A percentile compares a stretch with the other conserved stretches of the same genome.
phyloP scores from a whole-genome alignment of 2,329 filamentous ascomycete species.

The Bipolaris bicolor region DNA sequence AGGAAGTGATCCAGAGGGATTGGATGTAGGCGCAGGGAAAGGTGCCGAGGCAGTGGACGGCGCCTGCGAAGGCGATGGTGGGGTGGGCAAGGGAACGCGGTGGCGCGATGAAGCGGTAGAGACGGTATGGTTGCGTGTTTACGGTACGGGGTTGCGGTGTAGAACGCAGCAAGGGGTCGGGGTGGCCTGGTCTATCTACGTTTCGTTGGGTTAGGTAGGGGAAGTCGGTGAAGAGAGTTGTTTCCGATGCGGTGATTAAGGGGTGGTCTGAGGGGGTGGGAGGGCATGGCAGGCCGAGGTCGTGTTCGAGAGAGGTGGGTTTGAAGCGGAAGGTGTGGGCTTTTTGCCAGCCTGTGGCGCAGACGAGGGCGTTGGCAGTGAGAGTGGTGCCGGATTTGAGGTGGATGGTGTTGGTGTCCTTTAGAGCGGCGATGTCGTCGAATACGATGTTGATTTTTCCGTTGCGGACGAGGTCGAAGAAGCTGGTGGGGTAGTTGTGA shows the following conservation, averaged over 20 bases:
- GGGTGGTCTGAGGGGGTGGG: constrained; percentile 44
- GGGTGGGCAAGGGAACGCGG: constrained; percentile 15
- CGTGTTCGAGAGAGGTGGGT: constrained; percentile 50
- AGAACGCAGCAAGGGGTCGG: constrained; percentile 25
- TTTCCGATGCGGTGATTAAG: constrained; percentile 39
- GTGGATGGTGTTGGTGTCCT: constrained; percentile 51
- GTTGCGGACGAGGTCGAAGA: constrained; percentile 62
- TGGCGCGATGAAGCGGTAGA: constrained; percentile 55
- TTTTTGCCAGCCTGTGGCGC: constrained; percentile 63
- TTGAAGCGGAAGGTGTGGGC: constrained; percentile 58
- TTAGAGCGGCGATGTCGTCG: constrained; percentile 60
- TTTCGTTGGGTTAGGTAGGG: constrained; percentile 29
- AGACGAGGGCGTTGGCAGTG: constrained; percentile 59
- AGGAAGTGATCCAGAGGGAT: constrained; percentile 62
- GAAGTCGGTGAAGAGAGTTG: constrained; percentile 18
- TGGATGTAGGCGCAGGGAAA: constrained; percentile 50
- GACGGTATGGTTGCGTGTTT: constrained; percentile 38
- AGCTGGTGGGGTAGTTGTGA: constrained; percentile 64
- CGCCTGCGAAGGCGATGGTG: constrained; percentile 28
- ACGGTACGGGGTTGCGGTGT: constrained; percentile 3
- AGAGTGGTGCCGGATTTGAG: constrained; percentile 56
- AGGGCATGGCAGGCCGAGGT: constrained; percentile 55
- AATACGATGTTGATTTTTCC: constrained; percentile 63
- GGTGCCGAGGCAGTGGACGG: constrained; percentile 48
- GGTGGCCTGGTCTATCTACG: constrained; percentile 23